Evolutionary conservation across 2,329 filamentous ascomycete genomes (phyloP).

Genomic region (Pseudocercospora pini-densiflorae): DNA sequence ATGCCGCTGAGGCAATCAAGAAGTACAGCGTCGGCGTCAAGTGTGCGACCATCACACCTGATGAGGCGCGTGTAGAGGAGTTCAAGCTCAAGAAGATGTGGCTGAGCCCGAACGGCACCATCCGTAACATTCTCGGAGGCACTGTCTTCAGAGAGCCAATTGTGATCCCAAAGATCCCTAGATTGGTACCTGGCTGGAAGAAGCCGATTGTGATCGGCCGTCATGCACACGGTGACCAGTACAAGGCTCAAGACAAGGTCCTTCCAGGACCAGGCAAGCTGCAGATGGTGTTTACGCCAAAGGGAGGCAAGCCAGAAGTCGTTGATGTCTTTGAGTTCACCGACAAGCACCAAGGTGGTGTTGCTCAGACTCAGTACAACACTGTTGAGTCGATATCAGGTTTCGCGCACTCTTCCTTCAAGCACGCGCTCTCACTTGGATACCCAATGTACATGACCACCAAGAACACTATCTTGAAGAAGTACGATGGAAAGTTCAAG

Average conservation of each 20-base stretch:
- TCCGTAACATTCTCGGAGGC: slow-evolving; percentile 75
- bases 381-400: slow-evolving; percentile 93
- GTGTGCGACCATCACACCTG: slow-evolving; percentile 98
- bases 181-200: slow-evolving; percentile 96
- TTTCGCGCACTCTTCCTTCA: slow-evolving; percentile 96
- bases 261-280: slow-evolving; percentile 83
- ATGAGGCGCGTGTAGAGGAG: slow-evolving; percentile 94
- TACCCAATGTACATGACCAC: slow-evolving; percentile 99
- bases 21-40: slow-evolving; percentile 99
- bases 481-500: slow-evolving; percentile 98
- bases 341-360: slow-evolving; percentile 70
- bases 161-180: slow-evolving; percentile 89
- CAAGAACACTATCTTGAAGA: slow-evolving; percentile 99
- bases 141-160: slow-evolving; percentile 99
- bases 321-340: slow-evolving; percentile 92
- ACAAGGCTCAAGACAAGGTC: slow-evolving; percentile 92
- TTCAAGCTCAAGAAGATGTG: slow-evolving; percentile 99
- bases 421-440: slow-evolving; percentile 84
- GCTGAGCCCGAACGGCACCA: slow-evolving; percentile 95
- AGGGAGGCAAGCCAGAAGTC: slow-evolving; percentile 76
- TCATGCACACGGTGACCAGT: slow-evolving; percentile 98
- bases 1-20: slow-evolving; percentile 96
- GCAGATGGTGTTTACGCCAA: slow-evolving; percentile 91
- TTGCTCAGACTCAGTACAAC: slow-evolving; percentile 97
- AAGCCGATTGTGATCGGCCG: slow-evolving; percentile 99